Base-by-base conservation (phyloP, 352 stramenopile genomes). In the Peronospora tabacina region DNA sequence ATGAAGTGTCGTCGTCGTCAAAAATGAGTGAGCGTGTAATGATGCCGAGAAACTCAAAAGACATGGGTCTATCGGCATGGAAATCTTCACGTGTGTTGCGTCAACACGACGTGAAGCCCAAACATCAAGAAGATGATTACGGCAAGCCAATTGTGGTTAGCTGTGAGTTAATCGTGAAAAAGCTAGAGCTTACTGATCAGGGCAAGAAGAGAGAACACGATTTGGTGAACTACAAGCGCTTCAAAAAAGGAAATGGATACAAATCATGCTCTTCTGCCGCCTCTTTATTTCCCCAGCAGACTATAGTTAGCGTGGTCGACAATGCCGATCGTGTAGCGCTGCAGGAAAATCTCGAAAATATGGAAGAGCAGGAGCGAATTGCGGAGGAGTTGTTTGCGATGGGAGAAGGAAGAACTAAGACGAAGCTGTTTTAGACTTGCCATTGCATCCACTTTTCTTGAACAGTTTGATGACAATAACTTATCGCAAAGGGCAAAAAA, bases 311-410 rank as follows among this genome's bases (percentile, higher is more conserved):
- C 26, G 72, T 90, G 24, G 64, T 90, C 10, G 64, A 90, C 43
- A 82, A 86, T 17, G 63, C 66, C 10, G 75, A 85, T 5, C 66
- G 68, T 8, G 59, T 75, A 24, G 66, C 60, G n/a, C 53, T 80
- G 34, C 69, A 82, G 24, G 61, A 83, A 45, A 71, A 81, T n/a
- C 37, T 90, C 5, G 75, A 85, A 24, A 72, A 54, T 4, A 60
- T 87, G 52, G 78, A 94, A 53, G 77, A 80, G 51, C 81, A 90
- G 63, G 83, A 94, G 41, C 69, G 83, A 10, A 84, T 94, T 34
- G 83, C 83, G 1, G 81, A 94, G 39, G 79, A 89, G 29, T 55
- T 94, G 13, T 92, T 94, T 59, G 74, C 76, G 8, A 82, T 90
- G 70, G 72, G 70, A 7, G 81, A 91, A 64, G 76, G 82, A 44